These are phyloP conservation scores for Avena sativa DNA, from an alignment of 176 grass and related monocot genomes.

Conservation along the genomic window DNA sequence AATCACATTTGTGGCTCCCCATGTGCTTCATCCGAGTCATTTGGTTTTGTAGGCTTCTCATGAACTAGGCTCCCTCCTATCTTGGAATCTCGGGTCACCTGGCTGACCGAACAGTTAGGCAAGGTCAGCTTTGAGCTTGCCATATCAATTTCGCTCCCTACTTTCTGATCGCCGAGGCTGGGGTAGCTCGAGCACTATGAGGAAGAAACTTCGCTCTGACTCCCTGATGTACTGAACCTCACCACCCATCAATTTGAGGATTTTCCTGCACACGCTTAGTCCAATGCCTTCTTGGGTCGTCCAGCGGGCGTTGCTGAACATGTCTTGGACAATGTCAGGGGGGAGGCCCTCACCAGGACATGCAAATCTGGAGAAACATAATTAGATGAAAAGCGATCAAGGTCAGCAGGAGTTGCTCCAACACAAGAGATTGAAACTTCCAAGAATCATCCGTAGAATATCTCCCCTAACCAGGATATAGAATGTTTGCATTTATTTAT, in stretches of 20 bases:
- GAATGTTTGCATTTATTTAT: slow-evolving; percentile 1
- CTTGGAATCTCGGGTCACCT: slow-evolving; percentile 38
- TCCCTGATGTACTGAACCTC: slow-evolving; percentile 97
- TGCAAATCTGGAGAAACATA: slow-evolving; percentile 64
- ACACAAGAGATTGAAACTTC: not conserved
- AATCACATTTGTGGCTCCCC: slow-evolving; percentile 5
- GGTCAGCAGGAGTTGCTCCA: slow-evolving; percentile 13
- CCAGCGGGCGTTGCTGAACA: slow-evolving; percentile 92
- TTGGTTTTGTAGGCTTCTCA: slow-evolving; percentile 42
- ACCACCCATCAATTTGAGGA: slow-evolving; percentile 90
- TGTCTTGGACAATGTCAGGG: slow-evolving; percentile 86
- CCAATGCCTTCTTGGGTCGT: slow-evolving; percentile 81
- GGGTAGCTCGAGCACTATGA: slow-evolving; percentile 73
- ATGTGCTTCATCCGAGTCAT: slow-evolving; percentile 1
- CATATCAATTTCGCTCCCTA: slow-evolving; percentile 52
- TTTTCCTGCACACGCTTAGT: slow-evolving; percentile 77
- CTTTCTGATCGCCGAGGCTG: slow-evolving; percentile 49
- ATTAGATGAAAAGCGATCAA: slow-evolving; percentile 2
- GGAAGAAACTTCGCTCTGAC: slow-evolving; percentile 93
- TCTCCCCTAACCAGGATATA: not conserved
- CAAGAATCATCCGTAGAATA: not conserved
- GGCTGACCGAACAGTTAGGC: slow-evolving; percentile 29
- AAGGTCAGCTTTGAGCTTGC: slow-evolving; percentile 19
- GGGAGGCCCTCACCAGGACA: slow-evolving; percentile 94
- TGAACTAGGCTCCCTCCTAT: slow-evolving; percentile 27